Base-by-base conservation (phyloP, 345 rosid genomes). In the Toxicodendron radicans region DNA sequence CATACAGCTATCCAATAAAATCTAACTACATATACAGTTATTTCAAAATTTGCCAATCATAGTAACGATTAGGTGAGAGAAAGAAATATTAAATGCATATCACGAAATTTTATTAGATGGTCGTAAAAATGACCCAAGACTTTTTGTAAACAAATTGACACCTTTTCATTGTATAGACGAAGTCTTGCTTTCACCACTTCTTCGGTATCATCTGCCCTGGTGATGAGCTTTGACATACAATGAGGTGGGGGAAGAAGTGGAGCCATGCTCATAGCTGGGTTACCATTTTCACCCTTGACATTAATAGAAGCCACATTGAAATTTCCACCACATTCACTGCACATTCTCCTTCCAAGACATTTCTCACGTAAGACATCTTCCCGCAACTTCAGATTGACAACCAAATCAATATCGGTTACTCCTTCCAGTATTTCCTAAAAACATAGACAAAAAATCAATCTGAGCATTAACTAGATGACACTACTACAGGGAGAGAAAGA, bases 281-380 rank as follows among this genome's bases (percentile, higher is more conserved):
- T 84, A 58, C 98, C 98, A 73, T 93, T 84, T 84, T 87, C 90
- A 58, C 87, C 91, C 76, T 88, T 88, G 59, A 85, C 79, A 79
- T 90, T 82, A 60, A 95, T 91, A 79, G 83, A 75, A 52, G 99
- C 95, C 45, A 95, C 73, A 59, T 95, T 92, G 73, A 84, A 95
- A 80, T 88, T 91, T 52, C 80, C 84, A 10, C 97, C 91, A 68
- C 99, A 95, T 68, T 93, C 88, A 70, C 89, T 77, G 72, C 99
- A 95, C 16, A 90, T 86, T 83, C 99, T 93, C 83, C 98, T 86
- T 2, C 98, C 98, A 21, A 95, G 90, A 75, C 98, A 95, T 81
- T 95, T 95, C 30, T 90, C 98, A 70, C 93, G 79, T 79, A 95
- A 81, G 58, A 89, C 97, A 71, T 87, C 97, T 73, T 93, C 93